A percentile compares a stretch with the other conserved stretches of the same genome.
These are phyloP conservation scores for Lithocarpus polystachyus DNA, from an alignment of 306 rosid genomes.

Conservation along the genomic window DNA sequence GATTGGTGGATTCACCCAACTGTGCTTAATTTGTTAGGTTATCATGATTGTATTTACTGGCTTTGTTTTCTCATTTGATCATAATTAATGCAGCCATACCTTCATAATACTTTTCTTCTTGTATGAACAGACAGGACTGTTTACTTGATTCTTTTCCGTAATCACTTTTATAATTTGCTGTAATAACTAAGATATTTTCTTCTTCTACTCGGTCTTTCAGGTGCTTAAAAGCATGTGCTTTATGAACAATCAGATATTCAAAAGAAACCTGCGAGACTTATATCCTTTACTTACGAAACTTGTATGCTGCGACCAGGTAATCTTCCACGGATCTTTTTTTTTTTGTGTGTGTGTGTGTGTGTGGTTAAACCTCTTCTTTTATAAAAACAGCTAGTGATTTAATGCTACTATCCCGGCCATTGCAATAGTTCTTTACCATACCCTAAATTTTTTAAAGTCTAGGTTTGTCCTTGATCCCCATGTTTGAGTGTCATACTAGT, in stretches of 20 bases:
- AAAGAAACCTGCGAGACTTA: slow-evolving; percentile 85
- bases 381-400: background rate
- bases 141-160: background rate
- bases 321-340: slow-evolving; percentile 11
- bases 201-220: slow-evolving; percentile 43
- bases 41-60: background rate
- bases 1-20: background rate
- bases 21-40: background rate
- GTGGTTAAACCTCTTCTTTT: background rate
- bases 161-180: slow-evolving; percentile 1
- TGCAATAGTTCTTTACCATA: background rate
- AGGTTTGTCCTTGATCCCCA: background rate
- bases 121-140: background rate
- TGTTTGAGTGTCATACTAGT: background rate
- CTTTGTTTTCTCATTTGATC: background rate
- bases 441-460: background rate
- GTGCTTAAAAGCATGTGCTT: slow-evolving; percentile 87
- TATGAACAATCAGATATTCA: slow-evolving; percentile 84
- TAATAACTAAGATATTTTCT: slow-evolving; percentile 15
- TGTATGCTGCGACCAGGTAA: slow-evolving; percentile 97
- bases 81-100: background rate
- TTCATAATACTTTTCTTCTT: background rate
- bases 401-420: background rate
- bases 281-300: slow-evolving; percentile 95
- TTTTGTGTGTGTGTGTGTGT: too few relatives aligned